A percentile compares a stretch with the other conserved stretches of the same genome.
phyloP scores from a whole-genome alignment of 192 early-diverging fungal species.

The Linnemannia zychae region DNA sequence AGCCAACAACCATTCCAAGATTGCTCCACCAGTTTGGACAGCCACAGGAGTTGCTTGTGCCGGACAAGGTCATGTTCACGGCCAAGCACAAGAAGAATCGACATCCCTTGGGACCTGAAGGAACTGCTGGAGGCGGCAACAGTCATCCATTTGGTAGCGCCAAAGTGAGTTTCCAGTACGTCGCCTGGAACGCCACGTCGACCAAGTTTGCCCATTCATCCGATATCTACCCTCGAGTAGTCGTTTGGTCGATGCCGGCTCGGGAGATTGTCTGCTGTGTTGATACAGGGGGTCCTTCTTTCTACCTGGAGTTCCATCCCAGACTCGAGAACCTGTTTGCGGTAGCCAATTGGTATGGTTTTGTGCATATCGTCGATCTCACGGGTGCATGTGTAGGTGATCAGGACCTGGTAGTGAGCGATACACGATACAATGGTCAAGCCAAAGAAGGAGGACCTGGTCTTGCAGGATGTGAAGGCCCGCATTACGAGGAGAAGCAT shows the following conservation, averaged over 20 bases:
- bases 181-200: conserved; percentile 61
- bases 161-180: conserved; percentile 60
- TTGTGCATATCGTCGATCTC: conserved; percentile 65
- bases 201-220: conserved; percentile 66
- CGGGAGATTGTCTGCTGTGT: conserved; percentile 58
- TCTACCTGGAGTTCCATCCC: conserved; percentile 63
- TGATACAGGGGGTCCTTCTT: conserved; percentile 57
- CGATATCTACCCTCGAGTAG: conserved; percentile 51
- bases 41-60: conserved; percentile 22
- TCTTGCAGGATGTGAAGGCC: conserved; percentile 14
- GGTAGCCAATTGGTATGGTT: conserved; percentile 66
- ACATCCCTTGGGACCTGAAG: neutral
- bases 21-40: conserved; percentile 36
- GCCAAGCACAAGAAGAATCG: neutral
- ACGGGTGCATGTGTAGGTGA: conserved; percentile 34
- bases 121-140: neutral
- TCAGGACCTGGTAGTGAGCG: conserved; percentile 22
- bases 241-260: conserved; percentile 61
- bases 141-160: neutral
- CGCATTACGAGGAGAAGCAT: conserved; percentile 55
- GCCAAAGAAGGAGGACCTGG: neutral
- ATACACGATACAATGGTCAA: conserved; percentile 5
- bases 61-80: conserved; percentile 13
- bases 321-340: conserved; percentile 58
- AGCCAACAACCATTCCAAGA: conserved; percentile 7